Base-by-base conservation (phyloP, 2,329 filamentous ascomycete species). In the Thielaviopsis populi region DNA sequence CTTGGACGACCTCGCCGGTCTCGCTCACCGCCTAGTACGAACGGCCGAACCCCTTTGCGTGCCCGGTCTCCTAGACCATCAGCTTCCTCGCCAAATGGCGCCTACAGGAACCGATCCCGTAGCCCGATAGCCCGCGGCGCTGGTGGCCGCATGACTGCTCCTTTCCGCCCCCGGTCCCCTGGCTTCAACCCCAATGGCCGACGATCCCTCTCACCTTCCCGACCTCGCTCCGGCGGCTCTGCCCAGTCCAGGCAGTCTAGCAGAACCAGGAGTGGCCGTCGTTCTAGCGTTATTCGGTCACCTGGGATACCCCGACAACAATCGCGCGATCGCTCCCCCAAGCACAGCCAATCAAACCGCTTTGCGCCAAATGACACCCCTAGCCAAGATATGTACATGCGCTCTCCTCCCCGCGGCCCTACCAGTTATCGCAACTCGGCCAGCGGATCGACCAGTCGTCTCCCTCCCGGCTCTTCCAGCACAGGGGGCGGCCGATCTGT, bases 171-270 rank as follows among this genome's bases (percentile, higher is more conserved):
- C 5, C 61, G 64, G 17, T 56, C 60, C 2, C 63, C 64, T 41
- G 27, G 19, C n/a, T 60, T 63, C 19, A 63, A 13, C 27, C 53
- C 63, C 27, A 62, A 43, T 19, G 54, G 41, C 24, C 59, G 63
- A 19, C 56, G 59, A 22, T 46, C 59, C 8, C 59, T 60, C 19
- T 64, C 63, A 72, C 76, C 74, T 17, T 19, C 40, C 1, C 43
- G 61, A 4, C 61, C 64, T 6, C 75, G 73, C 8, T 83, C 80
- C 1, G 76, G 78, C 64, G 76, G 76, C 68, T 79, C 79, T 11
- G 81, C 80, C 15, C 80, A 81, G n/a, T 77, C 79, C 15, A 77
- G 78, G 6, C 72, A 72, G 33, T 77, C 79, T 1, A 73, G 73
- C 56, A 76, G 77, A 67, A 73, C 72, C 54, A 79, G 79, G 10